Evolutionary conservation across 169 alveolate species (phyloP), one percentile per base, ranked within the genome.

Genomic region (Eimeria acervulina): DNA sequence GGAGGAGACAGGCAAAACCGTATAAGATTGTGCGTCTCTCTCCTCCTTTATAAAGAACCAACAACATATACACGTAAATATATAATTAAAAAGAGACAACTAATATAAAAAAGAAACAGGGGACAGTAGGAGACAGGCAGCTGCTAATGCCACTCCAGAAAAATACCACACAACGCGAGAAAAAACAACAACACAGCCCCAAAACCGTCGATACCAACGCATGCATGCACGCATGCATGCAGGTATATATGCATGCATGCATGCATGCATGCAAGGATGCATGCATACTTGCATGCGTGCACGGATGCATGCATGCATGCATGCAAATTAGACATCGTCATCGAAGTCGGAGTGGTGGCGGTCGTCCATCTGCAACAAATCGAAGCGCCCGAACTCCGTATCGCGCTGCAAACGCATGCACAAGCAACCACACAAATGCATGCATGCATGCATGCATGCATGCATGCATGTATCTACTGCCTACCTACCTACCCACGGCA

Each of bases 391-490:
- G 33, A 80, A 51, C 72, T 81, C 74, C 51, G 70, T 44, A 19
- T 81, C 51, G 33, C 74, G 31, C 90, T 81, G 70, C 68, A 23
- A 17, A 8, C 61, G 87, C 87, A 76, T 42, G 74, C 90, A 81
- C 13, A 81, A 47, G 74, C 36, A 28, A 81, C 42, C 68, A 33
- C 31, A 33, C 8, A 44, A 38, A 38, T 28, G 80, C 80, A 68
- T 68, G 80, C 80, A 68, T 68, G 80, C 80, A n/a, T 68, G 80
- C 80, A 68, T 68, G 80, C 80, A 26, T 26, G 80, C 80, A 68
- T 68, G 80, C 80, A 2, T 28, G 44, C 80, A 63, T 23, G 8
- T 5, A 10, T 19, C 8, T 21, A 23, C 26, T 61, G 76, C 76
- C 7, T 63, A n/a, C 76, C 10, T 2, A 1, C 76, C 10, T 63